phyloP scores from a whole-genome alignment of 176 grass and related monocot genomes.

The Tuctoria greenei region DNA sequence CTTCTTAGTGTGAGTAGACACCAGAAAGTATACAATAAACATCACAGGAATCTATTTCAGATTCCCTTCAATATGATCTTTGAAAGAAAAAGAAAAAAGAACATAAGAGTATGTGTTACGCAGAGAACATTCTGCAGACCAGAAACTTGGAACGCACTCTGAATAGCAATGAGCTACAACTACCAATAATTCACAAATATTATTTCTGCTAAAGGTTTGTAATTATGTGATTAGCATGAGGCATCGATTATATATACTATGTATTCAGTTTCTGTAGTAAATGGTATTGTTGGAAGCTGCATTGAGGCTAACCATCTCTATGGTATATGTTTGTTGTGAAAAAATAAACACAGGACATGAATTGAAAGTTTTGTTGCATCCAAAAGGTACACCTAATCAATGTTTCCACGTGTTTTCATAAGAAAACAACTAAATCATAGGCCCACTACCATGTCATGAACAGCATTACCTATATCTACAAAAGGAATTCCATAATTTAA shows the following conservation, averaged over 20 bases:
- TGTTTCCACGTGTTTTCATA: conserved; percentile 44
- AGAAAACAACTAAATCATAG: conserved; percentile 22
- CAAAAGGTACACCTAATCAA: conserved; percentile 42
- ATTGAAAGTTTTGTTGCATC: conserved; percentile 34
- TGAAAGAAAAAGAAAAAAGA: too few relatives aligned
- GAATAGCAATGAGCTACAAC: neutral
- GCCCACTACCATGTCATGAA: conserved; percentile 28
- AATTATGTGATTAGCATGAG: too few relatives aligned
- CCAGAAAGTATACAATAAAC: neutral
- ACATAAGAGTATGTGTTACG: neutral
- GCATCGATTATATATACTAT: neutral
- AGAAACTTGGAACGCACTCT: neutral
- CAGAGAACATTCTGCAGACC: too few relatives aligned
- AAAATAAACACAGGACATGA: conserved; percentile 26
- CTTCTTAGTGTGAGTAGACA: neutral
- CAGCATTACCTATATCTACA: conserved; percentile 23
- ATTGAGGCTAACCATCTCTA: conserved; percentile 4
- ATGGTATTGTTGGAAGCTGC: neutral
- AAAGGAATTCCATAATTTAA: conserved; percentile 20
- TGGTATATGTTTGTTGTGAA: conserved; percentile 28
- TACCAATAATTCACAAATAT: neutral
- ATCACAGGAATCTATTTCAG: neutral
- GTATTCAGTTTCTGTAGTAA: conserved; percentile 30
- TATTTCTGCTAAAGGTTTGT: neutral
- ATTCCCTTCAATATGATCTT: neutral